Percentiles rank a stretch among this genome's conserved stretches.
These are phyloP conservation scores for Triticum turgidum DNA, from an alignment of 176 grass and related monocot species.

Conservation along the genomic window DNA sequence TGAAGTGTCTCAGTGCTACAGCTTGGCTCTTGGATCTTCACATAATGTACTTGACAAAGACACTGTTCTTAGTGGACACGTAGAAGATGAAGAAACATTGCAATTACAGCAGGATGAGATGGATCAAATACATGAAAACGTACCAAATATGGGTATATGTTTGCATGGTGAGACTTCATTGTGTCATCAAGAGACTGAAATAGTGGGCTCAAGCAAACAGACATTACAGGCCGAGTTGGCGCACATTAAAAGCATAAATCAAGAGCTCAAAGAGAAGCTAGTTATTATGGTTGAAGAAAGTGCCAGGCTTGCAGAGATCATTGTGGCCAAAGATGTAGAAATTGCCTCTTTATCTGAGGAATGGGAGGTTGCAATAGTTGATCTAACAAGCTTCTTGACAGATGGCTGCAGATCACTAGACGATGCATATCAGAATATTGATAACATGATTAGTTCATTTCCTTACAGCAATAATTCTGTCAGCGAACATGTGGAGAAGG, in stretches of 20 bases:
- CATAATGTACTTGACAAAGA: conserved; percentile 28
- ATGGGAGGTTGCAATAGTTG: conserved; percentile 81
- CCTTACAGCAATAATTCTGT: conserved; percentile 61
- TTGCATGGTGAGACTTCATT: neutral
- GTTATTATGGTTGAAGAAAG: conserved; percentile 59
- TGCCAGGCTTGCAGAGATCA: conserved; percentile 51
- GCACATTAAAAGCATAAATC: conserved; percentile 44
- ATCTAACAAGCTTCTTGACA: conserved; percentile 75
- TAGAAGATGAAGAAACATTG: conserved; percentile 6
- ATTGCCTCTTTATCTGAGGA: conserved; percentile 54
- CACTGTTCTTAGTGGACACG: neutral
- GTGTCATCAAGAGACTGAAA: conserved; percentile 17
- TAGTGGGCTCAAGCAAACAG: conserved; percentile 24
- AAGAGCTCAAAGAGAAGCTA: conserved; percentile 50
- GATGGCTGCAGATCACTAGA: conserved; percentile 71
- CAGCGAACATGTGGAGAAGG: conserved; percentile 70
- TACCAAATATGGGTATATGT: conserved; percentile 14
- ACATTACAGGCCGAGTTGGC: conserved; percentile 23
- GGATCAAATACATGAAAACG: conserved; percentile 16
- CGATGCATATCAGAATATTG: conserved; percentile 74
- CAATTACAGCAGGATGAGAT: conserved; percentile 27
- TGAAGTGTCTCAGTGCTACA: conserved; percentile 28
- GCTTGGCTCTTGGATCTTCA: conserved; percentile 17
- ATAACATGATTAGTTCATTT: conserved; percentile 65
- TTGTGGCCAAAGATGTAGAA: conserved; percentile 69